Base-by-base conservation (phyloP, 768 basidiomycete genomes). In the Agrocybe pediades region DNA sequence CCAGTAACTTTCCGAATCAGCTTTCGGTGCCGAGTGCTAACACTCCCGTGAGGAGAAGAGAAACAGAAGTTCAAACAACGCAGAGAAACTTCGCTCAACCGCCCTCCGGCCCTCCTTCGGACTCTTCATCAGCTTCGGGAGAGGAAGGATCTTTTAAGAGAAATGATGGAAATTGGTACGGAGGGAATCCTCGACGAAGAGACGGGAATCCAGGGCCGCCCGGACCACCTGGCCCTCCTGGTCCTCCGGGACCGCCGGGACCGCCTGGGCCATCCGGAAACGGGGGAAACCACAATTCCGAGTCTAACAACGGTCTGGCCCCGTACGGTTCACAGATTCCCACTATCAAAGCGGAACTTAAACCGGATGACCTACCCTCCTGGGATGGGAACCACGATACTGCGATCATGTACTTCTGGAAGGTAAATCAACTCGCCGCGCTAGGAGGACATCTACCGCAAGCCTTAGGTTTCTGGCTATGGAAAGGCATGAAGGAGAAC, bases 341-440 rank as follows among this genome's bases (percentile, higher is more conserved):
- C 2, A 46, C 44, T 3, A 46, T 51, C 15, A 51, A 51, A n/a
- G 9, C 39, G 3, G 49, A 51, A 19, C 20, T 51, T 4, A 51
- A 51, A 25, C 7, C 39, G 9, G 49, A 51, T n/a, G 15, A 26
- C 11, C n/a, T 51, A 7, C 49, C 49, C 3, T 24, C 19, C 5
- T 51, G 49, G 49, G 49, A 51, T 24, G 49, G 49, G 4, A 27
- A 51, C 41, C 49, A 41, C 40, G 40, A 41, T 21, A 51, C 49
- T 9, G 49, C 39, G 1, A 26, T 51, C 4, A 20, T 24, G 21
- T 51, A 51, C 25, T 51, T 51, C n/a, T 40, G 33, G 36, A 51
- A 51, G 9, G 41, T 51, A 20, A 15, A 39, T 5, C 30, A 51
- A 26, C 39, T 51, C 6, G 49, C 49, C 6, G 24, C 30, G 2